Evolutionary conservation across 2,329 filamentous ascomycete species (phyloP).

Genomic region (Stagonosporopsis chrysanthemi): DNA sequence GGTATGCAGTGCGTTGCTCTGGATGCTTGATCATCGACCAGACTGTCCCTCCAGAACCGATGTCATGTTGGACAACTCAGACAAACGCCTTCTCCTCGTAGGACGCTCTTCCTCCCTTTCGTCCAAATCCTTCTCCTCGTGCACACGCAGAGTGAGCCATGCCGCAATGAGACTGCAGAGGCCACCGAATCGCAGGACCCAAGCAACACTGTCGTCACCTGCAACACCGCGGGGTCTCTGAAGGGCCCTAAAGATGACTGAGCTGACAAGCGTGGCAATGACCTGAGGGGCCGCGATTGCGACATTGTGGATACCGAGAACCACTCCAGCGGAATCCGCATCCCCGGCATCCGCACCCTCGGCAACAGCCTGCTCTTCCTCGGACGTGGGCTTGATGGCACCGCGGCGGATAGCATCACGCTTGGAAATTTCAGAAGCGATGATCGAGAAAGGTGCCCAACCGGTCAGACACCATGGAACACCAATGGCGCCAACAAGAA

Average conservation of each 20-base stretch:
- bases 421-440: conserved; percentile 88
- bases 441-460: conserved; percentile 95
- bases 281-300: conserved; percentile 91
- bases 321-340: conserved; percentile 82
- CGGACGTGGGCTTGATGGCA: conserved; percentile 51
- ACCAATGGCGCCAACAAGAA: conserved; percentile 80
- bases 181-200: conserved; percentile 86
- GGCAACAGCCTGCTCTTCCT: conserved; percentile 52
- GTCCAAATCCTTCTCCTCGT: conserved; percentile 61
- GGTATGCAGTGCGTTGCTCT: background rate
- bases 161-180: conserved; percentile 79
- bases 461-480: conserved; percentile 92
- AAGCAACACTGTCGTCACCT: conserved; percentile 85
- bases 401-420: conserved; percentile 73
- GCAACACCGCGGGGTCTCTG: conserved; percentile 87
- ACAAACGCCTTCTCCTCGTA: conserved; percentile 31
- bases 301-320: conserved; percentile 95
- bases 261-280: conserved; percentile 83
- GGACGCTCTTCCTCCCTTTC: conserved; percentile 30
- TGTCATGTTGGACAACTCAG: conserved; percentile 18
- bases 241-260: conserved; percentile 80
- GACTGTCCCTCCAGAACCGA: conserved; percentile 16
- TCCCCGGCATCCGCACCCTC: conserved; percentile 62
- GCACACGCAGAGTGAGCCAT: conserved; percentile 72
- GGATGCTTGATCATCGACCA: conserved; percentile 3